phyloP scores from a whole-genome alignment of 2,329 filamentous ascomycete species.

The Cladosporium phlei region DNA sequence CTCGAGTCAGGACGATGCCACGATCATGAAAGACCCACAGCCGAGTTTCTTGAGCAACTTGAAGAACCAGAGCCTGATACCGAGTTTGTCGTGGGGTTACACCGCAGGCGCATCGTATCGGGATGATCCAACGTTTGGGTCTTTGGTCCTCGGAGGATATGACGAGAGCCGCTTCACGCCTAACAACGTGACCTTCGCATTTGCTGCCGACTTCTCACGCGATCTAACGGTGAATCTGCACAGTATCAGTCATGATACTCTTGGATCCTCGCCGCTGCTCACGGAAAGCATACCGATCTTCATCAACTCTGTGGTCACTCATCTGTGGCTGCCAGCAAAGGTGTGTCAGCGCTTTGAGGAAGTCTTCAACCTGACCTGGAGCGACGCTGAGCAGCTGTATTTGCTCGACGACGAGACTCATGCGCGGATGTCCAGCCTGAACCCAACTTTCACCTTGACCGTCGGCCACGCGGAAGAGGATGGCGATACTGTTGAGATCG shows the following conservation, averaged over 20 bases:
- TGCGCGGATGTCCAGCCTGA: slow-evolving; percentile 26
- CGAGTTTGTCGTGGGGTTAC: slow-evolving; percentile 24
- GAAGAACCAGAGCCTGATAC: slow-evolving; percentile 16
- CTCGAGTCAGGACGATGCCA: slow-evolving; percentile 11
- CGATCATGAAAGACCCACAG: slow-evolving; percentile 11
- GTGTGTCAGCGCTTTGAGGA: slow-evolving; percentile 38
- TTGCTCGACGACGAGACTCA: slow-evolving; percentile 37
- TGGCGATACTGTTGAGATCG: slow-evolving; percentile 18
- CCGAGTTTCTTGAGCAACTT: slow-evolving; percentile 21
- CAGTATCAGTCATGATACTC: slow-evolving; percentile 21
- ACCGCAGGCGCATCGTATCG: slow-evolving; percentile 29
- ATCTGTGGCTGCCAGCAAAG: slow-evolving; percentile 37
- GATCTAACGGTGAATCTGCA: slow-evolving; percentile 24
- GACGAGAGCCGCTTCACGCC: slow-evolving; percentile 21
- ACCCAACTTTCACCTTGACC: slow-evolving; percentile 36
- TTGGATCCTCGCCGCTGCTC: slow-evolving; percentile 23
- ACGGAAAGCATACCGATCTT: slow-evolving; percentile 21
- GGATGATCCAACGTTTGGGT: slow-evolving; percentile 23
- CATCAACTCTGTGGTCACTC: slow-evolving; percentile 38
- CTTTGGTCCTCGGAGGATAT: slow-evolving; percentile 39
- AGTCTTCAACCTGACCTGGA: slow-evolving; percentile 38
- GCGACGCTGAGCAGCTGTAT: slow-evolving; percentile 35
- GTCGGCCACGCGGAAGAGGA: slow-evolving; percentile 15
- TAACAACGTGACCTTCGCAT: slow-evolving; percentile 28
- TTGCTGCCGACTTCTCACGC: slow-evolving; percentile 24